These are phyloP conservation scores for Fraxinus excelsior DNA, from an alignment of 257 asterid species.

Conservation along the genomic window DNA sequence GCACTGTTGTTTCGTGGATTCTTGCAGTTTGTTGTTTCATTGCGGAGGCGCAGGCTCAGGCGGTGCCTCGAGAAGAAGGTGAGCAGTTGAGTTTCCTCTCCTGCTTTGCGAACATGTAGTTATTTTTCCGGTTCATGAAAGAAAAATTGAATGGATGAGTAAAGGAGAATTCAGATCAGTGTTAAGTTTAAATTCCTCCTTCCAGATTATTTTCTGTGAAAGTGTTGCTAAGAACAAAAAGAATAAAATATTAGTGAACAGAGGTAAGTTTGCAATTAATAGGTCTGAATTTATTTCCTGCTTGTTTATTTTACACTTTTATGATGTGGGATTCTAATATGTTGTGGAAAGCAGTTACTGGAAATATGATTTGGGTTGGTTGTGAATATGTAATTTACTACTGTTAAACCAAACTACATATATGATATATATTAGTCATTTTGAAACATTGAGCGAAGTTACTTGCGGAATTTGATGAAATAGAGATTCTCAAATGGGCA, in stretches of 20 bases:
- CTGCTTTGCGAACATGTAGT: neutral
- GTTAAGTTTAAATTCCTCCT: neutral
- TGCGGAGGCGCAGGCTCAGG: conserved; percentile 40
- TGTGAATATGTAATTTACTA: neutral
- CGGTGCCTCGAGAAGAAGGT: conserved; percentile 63
- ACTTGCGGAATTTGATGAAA: neutral
- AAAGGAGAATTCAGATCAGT: neutral
- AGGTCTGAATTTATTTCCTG: neutral
- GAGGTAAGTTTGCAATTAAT: neutral
- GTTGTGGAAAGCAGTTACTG: neutral
- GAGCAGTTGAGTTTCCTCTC: conserved; percentile 15
- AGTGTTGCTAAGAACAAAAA: conserved; percentile 6
- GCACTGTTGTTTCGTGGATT: conserved; percentile 31
- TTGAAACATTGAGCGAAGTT: neutral
- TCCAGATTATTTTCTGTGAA: neutral
- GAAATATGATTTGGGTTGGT: neutral
- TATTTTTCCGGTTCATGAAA: neutral
- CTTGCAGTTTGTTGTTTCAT: conserved; percentile 30
- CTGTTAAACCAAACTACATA: neutral
- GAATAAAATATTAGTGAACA: neutral
- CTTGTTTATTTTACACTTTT: no score
- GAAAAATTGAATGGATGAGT: neutral
- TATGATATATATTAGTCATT: neutral
- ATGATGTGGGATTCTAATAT: no score
- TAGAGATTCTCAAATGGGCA: neutral